Conservation (phyloP, 1,139 yeast species). For the Magnusiomyces tetraspermus region DNA sequence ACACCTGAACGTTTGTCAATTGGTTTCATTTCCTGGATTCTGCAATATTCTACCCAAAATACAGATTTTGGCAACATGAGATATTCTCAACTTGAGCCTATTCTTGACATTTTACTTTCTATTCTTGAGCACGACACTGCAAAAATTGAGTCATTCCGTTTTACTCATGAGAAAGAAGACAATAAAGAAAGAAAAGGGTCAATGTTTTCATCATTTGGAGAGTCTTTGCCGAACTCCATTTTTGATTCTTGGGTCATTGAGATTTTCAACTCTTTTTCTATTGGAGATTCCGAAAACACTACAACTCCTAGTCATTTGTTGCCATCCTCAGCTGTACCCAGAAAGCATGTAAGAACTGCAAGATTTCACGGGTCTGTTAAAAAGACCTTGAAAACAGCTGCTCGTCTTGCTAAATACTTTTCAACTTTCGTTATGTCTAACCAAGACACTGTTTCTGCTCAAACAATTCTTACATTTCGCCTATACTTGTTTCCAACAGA, state of each 20-base stretch:
- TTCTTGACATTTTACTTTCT: background rate
- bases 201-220: no score
- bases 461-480: background rate
- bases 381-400: background rate
- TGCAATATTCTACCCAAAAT: background rate
- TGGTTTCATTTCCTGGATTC: background rate
- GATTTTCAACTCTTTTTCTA: background rate
- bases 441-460: background rate
- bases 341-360: background rate
- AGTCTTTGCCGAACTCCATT: background rate
- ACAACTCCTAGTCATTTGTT: background rate
- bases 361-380: background rate
- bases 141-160: background rate
- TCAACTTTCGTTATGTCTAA: background rate
- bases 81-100: background rate
- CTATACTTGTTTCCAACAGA: background rate
- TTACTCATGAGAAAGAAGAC: background rate
- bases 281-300: background rate
- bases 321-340: background rate
- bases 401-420: background rate
- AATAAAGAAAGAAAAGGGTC: background rate
- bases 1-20: background rate
- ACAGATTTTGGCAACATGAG: background rate
- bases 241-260: background rate
- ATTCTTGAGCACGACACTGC: constrained; percentile 1